Evolutionary conservation across 2,329 filamentous ascomycete species (phyloP).

Genomic region (Talaromyces pinophilus): DNA sequence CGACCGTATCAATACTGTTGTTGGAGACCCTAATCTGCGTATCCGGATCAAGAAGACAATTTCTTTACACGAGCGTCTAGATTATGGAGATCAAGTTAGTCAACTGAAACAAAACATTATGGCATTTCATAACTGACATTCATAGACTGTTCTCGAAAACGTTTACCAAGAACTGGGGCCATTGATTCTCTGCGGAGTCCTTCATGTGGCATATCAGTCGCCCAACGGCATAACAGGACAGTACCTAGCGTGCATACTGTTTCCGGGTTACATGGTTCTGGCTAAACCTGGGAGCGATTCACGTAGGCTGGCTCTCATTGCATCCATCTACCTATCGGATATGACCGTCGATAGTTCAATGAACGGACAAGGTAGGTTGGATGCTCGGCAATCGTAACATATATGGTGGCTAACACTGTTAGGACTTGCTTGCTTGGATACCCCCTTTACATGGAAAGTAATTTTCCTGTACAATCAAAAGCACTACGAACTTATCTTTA

Average conservation of each 20-base stretch:
- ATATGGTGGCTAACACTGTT: constrained; percentile 6
- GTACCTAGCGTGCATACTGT: constrained; percentile 85
- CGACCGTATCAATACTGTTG: constrained; percentile 79
- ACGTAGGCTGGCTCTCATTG: constrained; percentile 70
- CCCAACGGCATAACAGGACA: constrained; percentile 67
- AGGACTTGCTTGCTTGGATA: constrained; percentile 86
- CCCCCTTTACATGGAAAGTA: constrained; percentile 88
- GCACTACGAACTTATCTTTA: constrained; percentile 82
- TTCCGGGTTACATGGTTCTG: constrained; percentile 75
- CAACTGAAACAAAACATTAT: background rate
- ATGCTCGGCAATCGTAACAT: background rate
- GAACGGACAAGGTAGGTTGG: constrained; percentile 39
- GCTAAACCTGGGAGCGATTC: constrained; percentile 67
- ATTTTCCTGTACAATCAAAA: constrained; percentile 76
- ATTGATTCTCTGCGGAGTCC: constrained; percentile 75
- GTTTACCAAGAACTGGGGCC: constrained; percentile 80
- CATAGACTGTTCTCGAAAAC: constrained; percentile 42
- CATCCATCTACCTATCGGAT: constrained; percentile 65
- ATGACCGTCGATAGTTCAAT: constrained; percentile 40
- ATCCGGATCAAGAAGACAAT: constrained; percentile 77
- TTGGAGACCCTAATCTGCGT: constrained; percentile 70
- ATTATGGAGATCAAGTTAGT: constrained; percentile 70
- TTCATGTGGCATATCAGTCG: constrained; percentile 81
- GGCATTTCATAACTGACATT: constrained; percentile 16
- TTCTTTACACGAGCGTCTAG: constrained; percentile 77